Conservation (phyloP, 768 basidiomycete genomes). For the Boletus subcaerulescens region DNA sequence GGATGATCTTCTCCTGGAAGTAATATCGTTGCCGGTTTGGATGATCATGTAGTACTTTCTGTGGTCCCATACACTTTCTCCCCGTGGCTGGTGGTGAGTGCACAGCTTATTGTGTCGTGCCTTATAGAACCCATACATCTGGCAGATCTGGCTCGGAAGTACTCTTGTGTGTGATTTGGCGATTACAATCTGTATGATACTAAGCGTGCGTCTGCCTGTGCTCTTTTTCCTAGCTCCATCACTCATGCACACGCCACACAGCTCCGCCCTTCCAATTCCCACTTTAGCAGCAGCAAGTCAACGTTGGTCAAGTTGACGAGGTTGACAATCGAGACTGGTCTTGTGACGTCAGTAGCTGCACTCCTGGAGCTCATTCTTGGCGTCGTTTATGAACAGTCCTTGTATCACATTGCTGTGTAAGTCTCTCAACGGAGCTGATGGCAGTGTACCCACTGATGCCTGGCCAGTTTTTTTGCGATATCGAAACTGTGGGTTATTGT, state of each 20-base stretch:
- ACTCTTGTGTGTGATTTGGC: slow-evolving; percentile 15
- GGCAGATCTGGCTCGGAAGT: slow-evolving; percentile 22
- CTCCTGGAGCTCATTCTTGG: slow-evolving; percentile 18
- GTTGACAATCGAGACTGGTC: slow-evolving; percentile 24
- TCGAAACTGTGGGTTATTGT: slow-evolving; percentile 12
- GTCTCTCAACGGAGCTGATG: not conserved
- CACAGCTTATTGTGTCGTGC: not conserved
- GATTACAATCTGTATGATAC: slow-evolving; percentile 20
- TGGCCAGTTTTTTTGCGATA: slow-evolving; percentile 6
- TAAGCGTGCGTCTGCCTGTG: slow-evolving; percentile 3
- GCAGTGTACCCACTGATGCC: not conserved
- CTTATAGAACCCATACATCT: not conserved
- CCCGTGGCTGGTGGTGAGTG: slow-evolving; percentile 9
- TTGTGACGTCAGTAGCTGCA: slow-evolving; percentile 17
- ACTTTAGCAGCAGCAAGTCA: not conserved
- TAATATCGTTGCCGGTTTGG: fast-evolving
- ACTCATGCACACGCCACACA: not conserved
- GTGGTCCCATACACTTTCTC: not conserved
- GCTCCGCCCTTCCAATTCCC: slow-evolving; percentile 11
- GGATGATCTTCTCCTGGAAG: too few species aligned
- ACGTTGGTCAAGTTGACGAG: slow-evolving; percentile 11
- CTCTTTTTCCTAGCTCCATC: not conserved
- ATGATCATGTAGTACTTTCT: fast-evolving
- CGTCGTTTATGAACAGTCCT: not conserved
- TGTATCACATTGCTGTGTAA: slow-evolving; percentile 20